Base-by-base conservation (phyloP, 2,329 filamentous ascomycete species). In the Coniochaeta prunicola region DNA sequence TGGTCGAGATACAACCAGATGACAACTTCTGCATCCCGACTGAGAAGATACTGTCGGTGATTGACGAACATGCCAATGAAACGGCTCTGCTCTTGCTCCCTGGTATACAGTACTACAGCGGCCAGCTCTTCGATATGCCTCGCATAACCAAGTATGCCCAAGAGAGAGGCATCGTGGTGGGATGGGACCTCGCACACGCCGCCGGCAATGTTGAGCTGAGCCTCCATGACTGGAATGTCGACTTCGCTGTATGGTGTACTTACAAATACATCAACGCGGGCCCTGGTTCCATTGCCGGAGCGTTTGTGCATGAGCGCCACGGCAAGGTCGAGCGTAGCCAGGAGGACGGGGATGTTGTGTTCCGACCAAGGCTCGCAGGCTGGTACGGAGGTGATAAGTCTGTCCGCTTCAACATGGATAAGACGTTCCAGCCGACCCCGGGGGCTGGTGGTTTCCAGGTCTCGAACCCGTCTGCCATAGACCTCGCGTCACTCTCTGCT, bases 221-320 rank as follows among this genome's bases (percentile, higher is more conserved):
- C 59, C 79, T 96, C 21, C 91, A 96, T 72, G 90, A 93, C 66
- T 96, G 92, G 92, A 82, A 89, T 64, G 91, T 96, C 34, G 92
- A 96, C 71, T 96, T 96, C 67, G 92, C 92, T 17, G 90, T 84
- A 58, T 96, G 92, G 92, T 96, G 92, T 73, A 92, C 88, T 19
- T 96, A 96, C 80, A 96, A 96, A 76, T 96, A 96, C 75, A 82
- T 96, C 70, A 96, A 96, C 69, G 86, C 87, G 28, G 92, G 92
- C 0, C 91, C 92, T 0, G 92, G 92, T 4, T 81, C 86, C 17
- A 96, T 96, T 63, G 91, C 84, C 1, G 91, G 88, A 0, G 77
- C 88, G 0, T 96, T 92, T 64, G 88, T 96, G 9, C 91, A 96
- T 71, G 84, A 90, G 68, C 79, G 77, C 40, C 88, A 96, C 69